These are phyloP conservation scores for Aspergillus spinulosporus DNA, from an alignment of 2,329 filamentous ascomycete genomes.

Conservation along the genomic window DNA sequence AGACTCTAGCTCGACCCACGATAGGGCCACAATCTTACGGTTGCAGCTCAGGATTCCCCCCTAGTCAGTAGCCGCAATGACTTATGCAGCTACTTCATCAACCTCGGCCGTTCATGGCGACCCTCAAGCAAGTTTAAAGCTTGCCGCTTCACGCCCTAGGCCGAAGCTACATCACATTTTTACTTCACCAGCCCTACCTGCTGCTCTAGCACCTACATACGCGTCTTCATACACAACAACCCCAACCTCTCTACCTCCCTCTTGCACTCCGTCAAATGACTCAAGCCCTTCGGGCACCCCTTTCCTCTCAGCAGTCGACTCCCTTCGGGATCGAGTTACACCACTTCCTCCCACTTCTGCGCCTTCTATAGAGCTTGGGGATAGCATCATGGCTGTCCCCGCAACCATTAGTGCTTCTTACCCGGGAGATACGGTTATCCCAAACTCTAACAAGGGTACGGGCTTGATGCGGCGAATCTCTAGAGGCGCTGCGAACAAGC, in stretches of 20 bases:
- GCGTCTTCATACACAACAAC: constrained; percentile 33
- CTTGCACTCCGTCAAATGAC: constrained; percentile 32
- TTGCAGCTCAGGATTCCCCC: constrained; percentile 35
- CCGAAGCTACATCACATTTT: constrained; percentile 39
- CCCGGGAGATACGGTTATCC: constrained; percentile 61
- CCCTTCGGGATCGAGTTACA: constrained; percentile 31
- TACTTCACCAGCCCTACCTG: constrained; percentile 24
- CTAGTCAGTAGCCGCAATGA: constrained; percentile 38
- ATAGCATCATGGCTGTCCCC: constrained; percentile 60
- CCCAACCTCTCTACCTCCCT: constrained; percentile 32
- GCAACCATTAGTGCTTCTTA: constrained; percentile 47
- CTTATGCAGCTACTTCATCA: constrained; percentile 38
- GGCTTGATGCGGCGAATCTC: constrained; percentile 82
- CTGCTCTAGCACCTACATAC: constrained; percentile 32
- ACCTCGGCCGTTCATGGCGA: constrained; percentile 41
- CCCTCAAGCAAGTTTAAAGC: constrained; percentile 38
- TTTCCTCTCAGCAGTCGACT: constrained; percentile 36
- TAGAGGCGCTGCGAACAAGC: constrained; percentile 71
- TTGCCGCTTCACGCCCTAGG: constrained; percentile 33
- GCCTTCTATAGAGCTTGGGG: constrained; percentile 68
- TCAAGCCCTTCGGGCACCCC: constrained; percentile 40
- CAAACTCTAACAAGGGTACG: constrained; percentile 56
- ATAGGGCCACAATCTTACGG: constrained; percentile 27
- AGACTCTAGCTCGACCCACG: constrained; percentile 35
- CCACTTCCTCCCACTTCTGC: constrained; percentile 39